Conservation (phyloP, 2,329 filamentous ascomycete genomes). For the Pyrenochaeta sp. region DNA sequence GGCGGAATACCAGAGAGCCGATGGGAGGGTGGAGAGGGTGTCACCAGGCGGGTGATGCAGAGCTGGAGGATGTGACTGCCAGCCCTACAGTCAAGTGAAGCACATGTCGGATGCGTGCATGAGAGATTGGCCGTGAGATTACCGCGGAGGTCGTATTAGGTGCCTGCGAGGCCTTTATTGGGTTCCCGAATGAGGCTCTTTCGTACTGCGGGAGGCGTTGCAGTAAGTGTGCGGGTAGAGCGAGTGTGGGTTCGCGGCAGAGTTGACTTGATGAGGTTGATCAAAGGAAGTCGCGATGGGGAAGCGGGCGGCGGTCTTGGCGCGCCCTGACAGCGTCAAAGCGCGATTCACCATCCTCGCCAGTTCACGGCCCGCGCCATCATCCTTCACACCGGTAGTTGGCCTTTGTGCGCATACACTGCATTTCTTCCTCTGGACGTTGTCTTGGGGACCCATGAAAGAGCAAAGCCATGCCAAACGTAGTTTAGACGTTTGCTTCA, state of each 20-base stretch:
- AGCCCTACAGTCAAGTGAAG: slow-evolving; percentile 42
- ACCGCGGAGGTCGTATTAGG: background rate
- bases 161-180: background rate
- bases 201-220: background rate
- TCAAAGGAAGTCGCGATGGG: slow-evolving; percentile 33
- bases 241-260: slow-evolving; percentile 3
- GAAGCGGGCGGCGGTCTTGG: slow-evolving; percentile 24
- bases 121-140: slow-evolving; percentile 20
- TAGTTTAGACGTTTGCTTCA: slow-evolving; percentile 31
- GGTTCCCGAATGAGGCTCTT: background rate
- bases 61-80: slow-evolving; percentile 36
- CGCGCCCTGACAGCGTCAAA: slow-evolving; percentile 10
- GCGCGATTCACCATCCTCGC: slow-evolving; percentile 14
- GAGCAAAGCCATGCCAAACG: slow-evolving; percentile 10
- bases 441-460: background rate
- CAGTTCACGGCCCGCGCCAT: slow-evolving; percentile 1
- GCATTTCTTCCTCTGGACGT: slow-evolving; percentile 16
- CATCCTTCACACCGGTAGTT: slow-evolving; percentile 20
- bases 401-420: slow-evolving; percentile 6
- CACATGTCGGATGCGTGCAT: slow-evolving; percentile 41
- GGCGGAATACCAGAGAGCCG: slow-evolving; percentile 21
- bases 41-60: slow-evolving; percentile 38
- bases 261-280: background rate
- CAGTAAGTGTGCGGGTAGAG: slow-evolving; percentile 1
- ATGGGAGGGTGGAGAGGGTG: slow-evolving; percentile 33